Evolutionary conservation across 257 asterid species (phyloP), one percentile per base, ranked within the genome.

Genomic region (Penstemon davidsonii): DNA sequence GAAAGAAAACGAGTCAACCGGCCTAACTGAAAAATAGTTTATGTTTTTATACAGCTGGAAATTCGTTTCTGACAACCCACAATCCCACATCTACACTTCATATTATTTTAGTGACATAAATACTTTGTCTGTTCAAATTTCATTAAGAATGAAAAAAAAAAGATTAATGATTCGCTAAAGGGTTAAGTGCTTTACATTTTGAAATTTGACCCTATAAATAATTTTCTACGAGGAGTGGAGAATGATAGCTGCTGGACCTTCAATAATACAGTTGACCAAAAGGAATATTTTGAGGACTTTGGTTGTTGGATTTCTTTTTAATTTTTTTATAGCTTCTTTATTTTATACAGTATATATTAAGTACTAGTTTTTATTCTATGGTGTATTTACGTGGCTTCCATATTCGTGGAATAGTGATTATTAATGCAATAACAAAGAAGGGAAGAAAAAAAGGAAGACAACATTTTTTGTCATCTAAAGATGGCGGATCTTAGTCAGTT

Each of bases 21-120:
- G 45, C 44, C 68, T n/a, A 69, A 68, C 49, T 64, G 67, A 6
- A 18, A 58, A 55, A 53, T 3, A 40, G 33, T 40, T 33, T 18
- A 7, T 40, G 54, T 6, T 37, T 55, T 58, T 59, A 64, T 11
- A 60, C 84, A 76, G 81, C 84, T 79, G 81, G 71, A 39, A 40
- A 13, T 53, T 37, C 53, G 40, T 50, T 46, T 49, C 42, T 64
- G 39, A 38, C 37, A 60, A 25, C 33, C 33, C 12, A 60, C 6
- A 49, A 60, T 19, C 44, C 9, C 13, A 15, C 11, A 51, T 10
- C 43, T 5, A 7, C 8, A 7, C 3, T 42, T 62, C 7, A 5
- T 44, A 13, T 42, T 62, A 62, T 8, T 62, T 50, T 44, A 41
- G 49, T 10, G 40, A 7, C 8, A 37, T 5, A 7, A 62, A 2